Conservation (phyloP, 345 rosid genomes). For the Hirschfeldia incana region DNA sequence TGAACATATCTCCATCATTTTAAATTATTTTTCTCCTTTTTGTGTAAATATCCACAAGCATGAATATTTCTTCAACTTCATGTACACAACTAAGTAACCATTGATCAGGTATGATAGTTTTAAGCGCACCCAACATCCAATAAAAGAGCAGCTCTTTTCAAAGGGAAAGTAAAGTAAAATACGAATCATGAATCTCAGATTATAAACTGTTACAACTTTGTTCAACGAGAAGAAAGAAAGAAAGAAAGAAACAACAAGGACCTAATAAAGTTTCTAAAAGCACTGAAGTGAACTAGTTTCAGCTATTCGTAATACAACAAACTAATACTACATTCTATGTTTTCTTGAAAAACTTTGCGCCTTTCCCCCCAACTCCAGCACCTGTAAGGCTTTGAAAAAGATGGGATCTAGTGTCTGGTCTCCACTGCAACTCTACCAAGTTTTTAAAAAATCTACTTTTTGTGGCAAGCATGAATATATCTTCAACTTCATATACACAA, state of each 20-base stretch:
- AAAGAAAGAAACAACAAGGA: slow-evolving; percentile 1
- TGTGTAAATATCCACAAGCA: no score
- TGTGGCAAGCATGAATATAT: no score
- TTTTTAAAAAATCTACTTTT: no score
- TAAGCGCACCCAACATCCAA: no score
- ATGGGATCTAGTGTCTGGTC: slow-evolving; percentile 78
- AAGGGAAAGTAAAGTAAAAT: not conserved
- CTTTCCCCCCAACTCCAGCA: slow-evolving; percentile 73
- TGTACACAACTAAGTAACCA: not conserved
- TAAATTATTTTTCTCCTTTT: no score
- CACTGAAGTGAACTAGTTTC: not conserved
- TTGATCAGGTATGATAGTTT: not conserved
- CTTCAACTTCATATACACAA: no score
- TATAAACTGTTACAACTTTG: slow-evolving; percentile 30
- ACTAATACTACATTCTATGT: slow-evolving; percentile 1
- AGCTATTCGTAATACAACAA: not conserved
- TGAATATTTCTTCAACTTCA: no score
- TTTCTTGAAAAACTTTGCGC: slow-evolving; percentile 74
- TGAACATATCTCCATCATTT: no score
- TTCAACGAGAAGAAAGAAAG: slow-evolving; percentile 3
- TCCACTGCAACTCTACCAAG: slow-evolving; percentile 86
- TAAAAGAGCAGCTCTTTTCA: not conserved
- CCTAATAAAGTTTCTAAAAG: slow-evolving; percentile 1
- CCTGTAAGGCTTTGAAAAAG: slow-evolving; percentile 60
- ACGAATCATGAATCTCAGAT: not conserved